These are phyloP conservation scores for Sclerotinia subarctica DNA, from an alignment of 2,329 filamentous ascomycete genomes.

Conservation along the genomic window DNA sequence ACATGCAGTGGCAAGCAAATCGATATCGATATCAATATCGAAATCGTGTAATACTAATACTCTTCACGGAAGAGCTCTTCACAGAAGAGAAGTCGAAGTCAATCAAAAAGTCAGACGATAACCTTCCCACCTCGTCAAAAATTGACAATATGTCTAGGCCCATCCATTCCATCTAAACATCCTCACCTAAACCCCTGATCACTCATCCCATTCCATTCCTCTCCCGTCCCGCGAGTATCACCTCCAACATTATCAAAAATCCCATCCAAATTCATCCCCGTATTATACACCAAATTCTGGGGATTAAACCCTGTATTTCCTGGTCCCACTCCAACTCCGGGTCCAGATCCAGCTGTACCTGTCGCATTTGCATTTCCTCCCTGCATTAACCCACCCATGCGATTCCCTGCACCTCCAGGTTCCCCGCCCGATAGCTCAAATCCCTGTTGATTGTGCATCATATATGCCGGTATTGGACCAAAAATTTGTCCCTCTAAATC, in stretches of 20 bases:
- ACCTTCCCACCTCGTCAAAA: too few relatives aligned
- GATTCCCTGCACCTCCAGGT: neutral
- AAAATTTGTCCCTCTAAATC: slow-evolving; percentile 73
- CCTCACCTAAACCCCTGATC: neutral
- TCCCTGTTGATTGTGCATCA: slow-evolving; percentile 41
- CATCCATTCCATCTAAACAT: neutral
- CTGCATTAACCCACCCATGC: neutral
- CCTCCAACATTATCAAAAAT: slow-evolving; percentile 6
- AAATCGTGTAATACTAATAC: too few relatives aligned
- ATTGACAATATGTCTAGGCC: neutral
- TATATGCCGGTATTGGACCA: slow-evolving; percentile 66
- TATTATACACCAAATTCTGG: slow-evolving; percentile 3
- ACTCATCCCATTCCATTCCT: slow-evolving; percentile 3
- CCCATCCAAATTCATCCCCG: slow-evolving; percentile 6
- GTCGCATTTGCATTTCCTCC: neutral
- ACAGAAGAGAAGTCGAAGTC: too few relatives aligned
- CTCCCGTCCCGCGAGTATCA: neutral
- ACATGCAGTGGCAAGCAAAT: too few relatives aligned
- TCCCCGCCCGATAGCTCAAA: slow-evolving; percentile 25
- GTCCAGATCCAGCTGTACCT: too few relatives aligned
- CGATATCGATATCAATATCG: too few relatives aligned
- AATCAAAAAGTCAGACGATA: too few relatives aligned
- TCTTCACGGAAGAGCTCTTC: too few relatives aligned
- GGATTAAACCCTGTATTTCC: neutral
- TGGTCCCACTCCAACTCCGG: neutral